These are phyloP conservation scores for Auriscalpium vulgare DNA, from an alignment of 768 basidiomycete genomes.

Conservation along the genomic window DNA sequence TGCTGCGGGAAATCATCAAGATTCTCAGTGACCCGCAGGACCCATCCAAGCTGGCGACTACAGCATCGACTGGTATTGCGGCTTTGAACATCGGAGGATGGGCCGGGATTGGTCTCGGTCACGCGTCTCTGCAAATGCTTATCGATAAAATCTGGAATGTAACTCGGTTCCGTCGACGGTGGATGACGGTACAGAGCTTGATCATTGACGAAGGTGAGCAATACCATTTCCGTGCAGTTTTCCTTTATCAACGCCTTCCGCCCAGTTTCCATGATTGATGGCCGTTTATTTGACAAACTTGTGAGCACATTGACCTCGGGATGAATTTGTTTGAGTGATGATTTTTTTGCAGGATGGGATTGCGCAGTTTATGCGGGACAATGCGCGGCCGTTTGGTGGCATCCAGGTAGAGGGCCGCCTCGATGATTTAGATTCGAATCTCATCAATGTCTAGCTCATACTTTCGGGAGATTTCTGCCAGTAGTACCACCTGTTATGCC, in stretches of 20 bases:
- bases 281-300: conserved; percentile 72
- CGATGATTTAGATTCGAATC: not conserved
- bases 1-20: conserved; percentile 67
- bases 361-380: conserved; percentile 48
- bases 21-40: conserved; percentile 24
- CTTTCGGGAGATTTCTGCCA: conserved; percentile 90
- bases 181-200: conserved; percentile 40
- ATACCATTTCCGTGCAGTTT: conserved; percentile 14
- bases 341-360: conserved; percentile 43
- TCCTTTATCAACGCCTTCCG: not conserved
- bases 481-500: conserved; percentile 73
- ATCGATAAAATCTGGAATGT: conserved; percentile 43
- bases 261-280: conserved; percentile 87
- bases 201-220: conserved; percentile 77
- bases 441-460: conserved; percentile 44
- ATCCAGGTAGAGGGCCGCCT: conserved; percentile 51
- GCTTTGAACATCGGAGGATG: conserved; percentile 80
- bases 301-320: conserved; percentile 26
- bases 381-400: conserved; percentile 65
- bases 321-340: not conserved
- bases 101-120: conserved; percentile 75
- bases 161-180: conserved; percentile 49
- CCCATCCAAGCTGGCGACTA: conserved; percentile 49
- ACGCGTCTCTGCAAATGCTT: conserved; percentile 43
- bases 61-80: conserved; percentile 76